Evolutionary conservation across 2,329 filamentous ascomycete genomes (phyloP), one percentile per base, ranked within the genome.

Genomic region (Aspergillus chevalieri): DNA sequence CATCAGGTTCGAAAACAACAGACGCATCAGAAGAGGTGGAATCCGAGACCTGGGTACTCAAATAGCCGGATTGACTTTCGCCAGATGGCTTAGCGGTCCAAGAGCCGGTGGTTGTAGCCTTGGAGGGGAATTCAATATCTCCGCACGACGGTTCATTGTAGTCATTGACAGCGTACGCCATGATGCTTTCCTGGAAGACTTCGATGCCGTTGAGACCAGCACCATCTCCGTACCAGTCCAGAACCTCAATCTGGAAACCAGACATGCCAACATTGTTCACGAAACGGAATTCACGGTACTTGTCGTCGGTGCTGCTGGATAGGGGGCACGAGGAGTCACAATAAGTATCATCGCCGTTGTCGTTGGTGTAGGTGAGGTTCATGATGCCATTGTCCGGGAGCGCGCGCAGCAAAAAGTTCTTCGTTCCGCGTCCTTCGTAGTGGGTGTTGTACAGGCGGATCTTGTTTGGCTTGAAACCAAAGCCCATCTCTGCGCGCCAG

Each of bases 331-430:
- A 79, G 53, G 83, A 85, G 47, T 91, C 89, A 71, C 93, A 98
- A 50, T 80, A 84, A 26, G 75, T 71, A 48, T 85, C 84, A 46
- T 80, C 73, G 22, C 86, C 86, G 1, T 66, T 74, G 21, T 86
- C 85, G 62, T 97, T 89, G 55, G 84, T 84, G 60, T 93, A 97
- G 34, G 90, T 95, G 63, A 98, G 79, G 70, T 97, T 96, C 84
- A 98, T 88, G 66, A 98, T 96, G 47, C 93, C 93, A 54, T 87
- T 85, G 62, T 92, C 82, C 4, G 92, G 91, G 51, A 92, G 74
- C 15, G 90, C 88, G 19, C 88, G 89, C 65, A 89, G 94, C 50
- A 90, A 83, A 74, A 89, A 98, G 0, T 86, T 87, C 72, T 88
- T 87, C 26, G 91, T 95, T 26, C 93, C 91, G 56, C 90, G 84